These are phyloP conservation scores for Rhodotorula sp. DNA, from an alignment of 1,284 basidiomycete genomes.

Conservation along the genomic window DNA sequence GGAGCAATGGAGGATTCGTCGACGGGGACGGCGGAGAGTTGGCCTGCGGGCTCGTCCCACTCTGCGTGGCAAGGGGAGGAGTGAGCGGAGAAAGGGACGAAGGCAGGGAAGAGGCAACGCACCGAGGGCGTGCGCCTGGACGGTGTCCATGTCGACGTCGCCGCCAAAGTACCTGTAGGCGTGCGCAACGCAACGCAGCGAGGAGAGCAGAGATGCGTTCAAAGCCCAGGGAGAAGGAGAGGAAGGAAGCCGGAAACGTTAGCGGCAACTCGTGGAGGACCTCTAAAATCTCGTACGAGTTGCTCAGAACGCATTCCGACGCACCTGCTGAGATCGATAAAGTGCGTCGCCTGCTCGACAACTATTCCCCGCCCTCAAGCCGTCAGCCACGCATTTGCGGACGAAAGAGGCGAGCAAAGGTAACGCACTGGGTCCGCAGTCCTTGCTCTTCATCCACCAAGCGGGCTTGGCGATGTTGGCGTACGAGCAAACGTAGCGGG, in stretches of 20 bases:
- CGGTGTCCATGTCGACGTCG: constrained; percentile 83
- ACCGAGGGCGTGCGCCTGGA: constrained; percentile 54
- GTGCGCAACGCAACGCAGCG: too few relatives aligned
- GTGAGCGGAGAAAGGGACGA: constrained; percentile 60
- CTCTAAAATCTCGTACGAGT: not conserved
- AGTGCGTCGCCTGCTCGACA: constrained; percentile 92
- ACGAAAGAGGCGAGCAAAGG: too few relatives aligned
- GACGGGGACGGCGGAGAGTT: constrained; percentile 73
- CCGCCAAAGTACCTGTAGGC: constrained; percentile 78
- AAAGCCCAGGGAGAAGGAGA: too few relatives aligned
- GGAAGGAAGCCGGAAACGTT: not conserved
- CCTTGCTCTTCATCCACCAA: constrained; percentile 97
- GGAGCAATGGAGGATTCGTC: constrained; percentile 74
- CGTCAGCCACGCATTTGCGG: too few relatives aligned
- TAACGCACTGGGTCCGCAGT: constrained; percentile 66
- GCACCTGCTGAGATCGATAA: constrained; percentile 44
- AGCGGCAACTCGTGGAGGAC: not conserved
- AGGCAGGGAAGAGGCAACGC: too few relatives aligned
- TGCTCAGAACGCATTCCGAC: too few relatives aligned
- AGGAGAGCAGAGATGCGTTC: not conserved
- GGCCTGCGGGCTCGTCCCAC: constrained; percentile 84
- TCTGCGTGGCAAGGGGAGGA: constrained; percentile 46
- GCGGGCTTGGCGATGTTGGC: constrained; percentile 70
- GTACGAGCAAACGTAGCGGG: constrained; percentile 83
- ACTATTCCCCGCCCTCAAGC: constrained; percentile 48